Percentiles rank a stretch among this genome's conserved stretches.
phyloP scores from a whole-genome alignment of 176 grass and related monocot genomes.

The Cenchrus fungigraminus region DNA sequence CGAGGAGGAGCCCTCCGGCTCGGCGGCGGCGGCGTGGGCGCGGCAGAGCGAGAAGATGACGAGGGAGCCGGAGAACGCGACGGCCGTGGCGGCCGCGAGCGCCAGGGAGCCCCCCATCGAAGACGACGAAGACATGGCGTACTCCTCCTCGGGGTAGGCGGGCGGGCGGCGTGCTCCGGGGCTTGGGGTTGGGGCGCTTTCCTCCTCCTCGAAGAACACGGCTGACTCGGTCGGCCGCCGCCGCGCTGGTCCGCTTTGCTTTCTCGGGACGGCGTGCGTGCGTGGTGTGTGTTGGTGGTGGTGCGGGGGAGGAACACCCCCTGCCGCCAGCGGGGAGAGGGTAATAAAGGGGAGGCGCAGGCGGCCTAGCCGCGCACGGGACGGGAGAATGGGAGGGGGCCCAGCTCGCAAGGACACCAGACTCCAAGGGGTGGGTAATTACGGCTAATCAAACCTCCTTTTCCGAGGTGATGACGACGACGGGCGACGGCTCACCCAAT shows the following conservation, averaged over 20 bases:
- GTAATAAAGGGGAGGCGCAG: slow-evolving; percentile 16
- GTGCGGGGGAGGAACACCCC: neutral
- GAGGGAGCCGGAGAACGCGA: slow-evolving; percentile 84
- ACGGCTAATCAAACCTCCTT: neutral
- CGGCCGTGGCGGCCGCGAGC: slow-evolving; percentile 77
- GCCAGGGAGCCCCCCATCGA: slow-evolving; percentile 60
- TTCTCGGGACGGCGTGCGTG: neutral
- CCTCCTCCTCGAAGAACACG: neutral
- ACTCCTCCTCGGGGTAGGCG: slow-evolving; percentile 1
- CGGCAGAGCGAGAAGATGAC: slow-evolving; percentile 81
- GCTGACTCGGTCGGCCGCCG: neutral
- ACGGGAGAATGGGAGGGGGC: neutral
- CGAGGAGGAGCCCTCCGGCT: neutral
- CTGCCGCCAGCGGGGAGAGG: neutral
- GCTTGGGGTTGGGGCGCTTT: neutral
- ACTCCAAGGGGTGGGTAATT: neutral
- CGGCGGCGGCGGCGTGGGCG: slow-evolving; percentile 23
- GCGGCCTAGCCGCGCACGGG: neutral
- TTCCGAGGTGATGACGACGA: neutral
- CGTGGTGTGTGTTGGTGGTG: neutral
- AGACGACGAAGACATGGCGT: slow-evolving; percentile 37
- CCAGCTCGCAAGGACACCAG: neutral
- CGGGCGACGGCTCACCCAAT: neutral
- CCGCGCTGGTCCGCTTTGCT: neutral
- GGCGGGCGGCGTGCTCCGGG: slow-evolving; percentile 1